Percentiles rank a stretch among this genome's conserved stretches.
Conservation (phyloP, 495 filamentous ascomycete genomes). For the Glarea lozoyensis region DNA sequence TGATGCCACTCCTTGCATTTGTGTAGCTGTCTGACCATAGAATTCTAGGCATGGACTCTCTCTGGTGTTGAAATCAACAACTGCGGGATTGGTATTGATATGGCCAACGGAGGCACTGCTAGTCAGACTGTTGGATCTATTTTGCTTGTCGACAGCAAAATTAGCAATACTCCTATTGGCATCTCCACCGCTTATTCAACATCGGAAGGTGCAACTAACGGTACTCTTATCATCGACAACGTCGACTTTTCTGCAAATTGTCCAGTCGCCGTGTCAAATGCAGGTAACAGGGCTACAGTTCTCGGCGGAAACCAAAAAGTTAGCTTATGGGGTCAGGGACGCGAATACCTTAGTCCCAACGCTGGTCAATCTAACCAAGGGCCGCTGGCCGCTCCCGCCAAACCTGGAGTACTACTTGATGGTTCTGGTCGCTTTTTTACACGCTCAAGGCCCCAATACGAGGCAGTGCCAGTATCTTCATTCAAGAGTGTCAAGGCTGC, state of each 20-base stretch:
- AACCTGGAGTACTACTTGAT: conserved; percentile 50
- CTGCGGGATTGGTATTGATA: conserved; percentile 72
- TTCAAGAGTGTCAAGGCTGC: conserved; percentile 68
- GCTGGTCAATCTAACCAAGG: conserved; percentile 41
- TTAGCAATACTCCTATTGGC: conserved; percentile 64
- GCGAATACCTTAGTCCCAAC: conserved; percentile 43
- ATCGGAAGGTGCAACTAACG: conserved; percentile 56
- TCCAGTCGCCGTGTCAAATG: conserved; percentile 42
- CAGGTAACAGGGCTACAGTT: conserved; percentile 44
- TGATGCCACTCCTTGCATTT: not conserved
- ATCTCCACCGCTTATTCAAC: conserved; percentile 64
- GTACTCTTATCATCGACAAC: conserved; percentile 77
- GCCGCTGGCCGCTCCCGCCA: conserved; percentile 36
- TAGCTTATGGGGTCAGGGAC: conserved; percentile 66
- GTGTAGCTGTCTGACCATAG: conserved; percentile 60
- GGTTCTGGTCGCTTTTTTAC: conserved; percentile 49
- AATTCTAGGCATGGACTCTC: conserved; percentile 73
- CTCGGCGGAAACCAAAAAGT: conserved; percentile 65
- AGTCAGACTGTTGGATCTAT: conserved; percentile 32
- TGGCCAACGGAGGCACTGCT: conserved; percentile 38
- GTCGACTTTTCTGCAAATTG: conserved; percentile 58
- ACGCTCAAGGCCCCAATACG: conserved; percentile 68
- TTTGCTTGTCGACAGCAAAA: conserved; percentile 68
- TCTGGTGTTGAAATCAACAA: conserved; percentile 76
- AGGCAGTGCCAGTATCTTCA: conserved; percentile 40